Base-by-base conservation (phyloP, 106 monocot genomes). In the Cymbidium sinense region DNA sequence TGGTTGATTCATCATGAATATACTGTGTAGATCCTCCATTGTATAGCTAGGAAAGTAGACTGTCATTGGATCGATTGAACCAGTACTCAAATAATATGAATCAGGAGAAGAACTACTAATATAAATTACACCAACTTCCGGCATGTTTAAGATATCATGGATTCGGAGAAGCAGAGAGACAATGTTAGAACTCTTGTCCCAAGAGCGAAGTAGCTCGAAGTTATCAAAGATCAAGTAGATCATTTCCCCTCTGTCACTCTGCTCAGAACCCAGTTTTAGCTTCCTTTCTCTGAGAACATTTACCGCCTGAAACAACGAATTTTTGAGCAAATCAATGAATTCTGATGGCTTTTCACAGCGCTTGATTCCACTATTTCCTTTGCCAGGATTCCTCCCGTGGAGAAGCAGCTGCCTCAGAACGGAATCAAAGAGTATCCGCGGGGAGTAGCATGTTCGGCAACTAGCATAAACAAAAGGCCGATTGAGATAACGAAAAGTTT, bases 181-280 rank as follows among this genome's bases (percentile, higher is more conserved):
- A 37, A 99, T 61, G 47, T 33, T 33, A 21, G 83, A 78, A 23
- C 83, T 85, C 87, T 83, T 88, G 29, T 88, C 87, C 98, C 94
- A 98, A 2, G 44, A 58, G 23, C 87, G 75, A 76, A 89, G 51
- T 50, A 86, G 72, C 87, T 99, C 99, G 44, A 99, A 73, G 77
- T 90, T 95, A 74, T 99, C 92, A 84, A 99, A 86, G 34, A 99
- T 70, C 78, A 95, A 76, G 72, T 95, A 99, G 28, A 95, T 75
- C 86, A 87, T 88, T 70, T 87, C 86, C 50, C 85, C 84, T 55
- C 84, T 43, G 10, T 52, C 74, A 21, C 30, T 47, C 7, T n/a
- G n/a, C n/a, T 27, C 74, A 74, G 47, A 25, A 25, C 17, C 75
- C 54, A 13, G 19, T 64, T 27, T 82, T 55, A 75, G 71, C 23